These are phyloP conservation scores for Paecilomyces sp. DNA, from an alignment of 2,329 filamentous ascomycete species.

Conservation along the genomic window DNA sequence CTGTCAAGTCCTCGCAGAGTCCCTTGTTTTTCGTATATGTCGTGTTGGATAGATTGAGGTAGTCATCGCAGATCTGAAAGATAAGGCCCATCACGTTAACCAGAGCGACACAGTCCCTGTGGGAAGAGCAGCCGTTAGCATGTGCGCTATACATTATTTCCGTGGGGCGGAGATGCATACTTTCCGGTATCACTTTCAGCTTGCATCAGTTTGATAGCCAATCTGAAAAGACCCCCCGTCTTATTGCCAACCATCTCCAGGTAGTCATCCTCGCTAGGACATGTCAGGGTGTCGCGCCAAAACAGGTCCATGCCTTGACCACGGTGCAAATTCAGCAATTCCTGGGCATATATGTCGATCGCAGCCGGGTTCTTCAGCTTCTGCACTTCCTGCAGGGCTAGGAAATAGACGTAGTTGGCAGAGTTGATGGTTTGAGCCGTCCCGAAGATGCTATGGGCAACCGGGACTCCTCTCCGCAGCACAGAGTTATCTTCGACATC, in stretches of 20 bases:
- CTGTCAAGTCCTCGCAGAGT: slow-evolving; percentile 88
- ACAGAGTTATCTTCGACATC: slow-evolving; percentile 44
- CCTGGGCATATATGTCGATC: slow-evolving; percentile 38
- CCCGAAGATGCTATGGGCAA: slow-evolving; percentile 45
- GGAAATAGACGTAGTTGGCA: slow-evolving; percentile 44
- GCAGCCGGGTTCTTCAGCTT: slow-evolving; percentile 32
- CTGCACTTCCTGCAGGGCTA: slow-evolving; percentile 35
- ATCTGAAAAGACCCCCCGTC: slow-evolving; percentile 41
- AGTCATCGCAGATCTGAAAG: slow-evolving; percentile 58
- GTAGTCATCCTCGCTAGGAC: slow-evolving; percentile 42
- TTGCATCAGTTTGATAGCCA: slow-evolving; percentile 41
- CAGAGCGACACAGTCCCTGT: slow-evolving; percentile 50
- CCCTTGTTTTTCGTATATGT: slow-evolving; percentile 85
- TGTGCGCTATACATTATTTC: not conserved
- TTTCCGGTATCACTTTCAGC: slow-evolving; percentile 30
- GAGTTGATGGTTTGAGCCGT: slow-evolving; percentile 46
- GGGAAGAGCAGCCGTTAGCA: slow-evolving; percentile 3
- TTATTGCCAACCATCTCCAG: slow-evolving; percentile 44
- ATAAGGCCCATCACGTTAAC: slow-evolving; percentile 52
- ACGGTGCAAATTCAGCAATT: slow-evolving; percentile 40
- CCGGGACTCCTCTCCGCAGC: slow-evolving; percentile 42
- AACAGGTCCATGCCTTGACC: slow-evolving; percentile 45
- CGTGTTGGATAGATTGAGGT: slow-evolving; percentile 69
- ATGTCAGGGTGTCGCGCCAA: slow-evolving; percentile 40
- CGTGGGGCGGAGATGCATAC: slow-evolving; percentile 2